phyloP scores from a whole-genome alignment of 208 protist genomes.

The Trichomonas vaginalis region DNA sequence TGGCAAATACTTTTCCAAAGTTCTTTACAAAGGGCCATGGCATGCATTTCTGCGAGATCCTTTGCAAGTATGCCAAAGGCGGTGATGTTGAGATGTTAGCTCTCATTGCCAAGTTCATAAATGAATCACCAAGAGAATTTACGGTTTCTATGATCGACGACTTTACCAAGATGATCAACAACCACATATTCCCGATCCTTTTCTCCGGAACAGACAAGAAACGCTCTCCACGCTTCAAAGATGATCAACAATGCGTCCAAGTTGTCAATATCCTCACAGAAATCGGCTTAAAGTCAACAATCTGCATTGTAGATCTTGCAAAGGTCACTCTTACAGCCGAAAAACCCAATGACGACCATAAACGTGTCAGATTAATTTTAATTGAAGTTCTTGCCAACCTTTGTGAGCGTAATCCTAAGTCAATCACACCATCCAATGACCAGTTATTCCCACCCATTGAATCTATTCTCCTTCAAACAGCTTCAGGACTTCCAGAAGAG shows the following conservation, averaged over 20 bases:
- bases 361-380: not conserved
- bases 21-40: not conserved
- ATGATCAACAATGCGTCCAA: not conserved
- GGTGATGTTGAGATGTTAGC: not conserved
- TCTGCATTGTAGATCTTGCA: not conserved
- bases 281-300: not conserved
- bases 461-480: not conserved
- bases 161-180: not conserved
- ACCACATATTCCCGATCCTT: not conserved
- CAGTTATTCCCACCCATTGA: not conserved
- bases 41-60: not conserved
- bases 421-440: not conserved
- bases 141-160: not conserved
- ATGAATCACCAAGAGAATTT: not conserved
- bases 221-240: not conserved
- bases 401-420: not conserved
- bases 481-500: not conserved
- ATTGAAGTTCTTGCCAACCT: not conserved
- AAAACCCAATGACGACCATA: not conserved
- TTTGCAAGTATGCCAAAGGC: not conserved
- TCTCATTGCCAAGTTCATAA: not conserved
- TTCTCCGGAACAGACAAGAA: not conserved
- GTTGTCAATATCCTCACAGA: not conserved
- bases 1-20: no score
- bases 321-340: not conserved